Percentiles rank a stretch among this genome's conserved stretches.
Conservation (phyloP, 768 basidiomycete species). For the Chlorophyllum brunneum region DNA sequence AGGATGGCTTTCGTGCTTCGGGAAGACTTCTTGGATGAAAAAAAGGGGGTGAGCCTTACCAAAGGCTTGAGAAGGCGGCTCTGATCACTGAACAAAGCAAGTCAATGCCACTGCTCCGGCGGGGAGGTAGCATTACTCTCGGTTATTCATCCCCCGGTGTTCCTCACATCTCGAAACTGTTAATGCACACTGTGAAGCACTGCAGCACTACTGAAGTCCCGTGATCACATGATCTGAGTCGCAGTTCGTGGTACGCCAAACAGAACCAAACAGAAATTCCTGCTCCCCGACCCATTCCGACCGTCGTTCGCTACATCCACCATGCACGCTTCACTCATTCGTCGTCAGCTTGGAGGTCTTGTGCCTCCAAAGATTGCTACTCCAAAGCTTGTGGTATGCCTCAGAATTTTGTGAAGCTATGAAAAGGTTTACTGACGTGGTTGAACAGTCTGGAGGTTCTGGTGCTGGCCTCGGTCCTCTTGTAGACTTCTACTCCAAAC, state of each 20-base stretch:
- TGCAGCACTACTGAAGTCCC: no score
- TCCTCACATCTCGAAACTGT: no score
- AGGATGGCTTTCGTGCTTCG: no score
- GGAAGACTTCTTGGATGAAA: no score
- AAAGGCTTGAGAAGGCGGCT: no score
- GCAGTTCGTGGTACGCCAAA: slow-evolving; percentile 15
- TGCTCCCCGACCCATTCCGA: slow-evolving; percentile 25
- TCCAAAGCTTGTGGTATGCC: slow-evolving; percentile 73
- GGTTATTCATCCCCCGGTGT: no score
- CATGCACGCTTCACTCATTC: slow-evolving; percentile 52
- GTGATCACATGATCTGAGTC: slow-evolving; percentile 1
- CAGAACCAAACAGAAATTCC: slow-evolving; percentile 15
- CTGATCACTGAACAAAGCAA: no score
- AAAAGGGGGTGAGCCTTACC: no score
- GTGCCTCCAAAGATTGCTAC: slow-evolving; percentile 96
- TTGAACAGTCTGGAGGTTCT: slow-evolving; percentile 67
- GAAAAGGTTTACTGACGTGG: neutral
- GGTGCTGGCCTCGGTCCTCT: slow-evolving; percentile 79
- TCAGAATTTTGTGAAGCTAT: neutral
- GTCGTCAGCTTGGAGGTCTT: slow-evolving; percentile 77
- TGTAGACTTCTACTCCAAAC: slow-evolving; percentile 92
- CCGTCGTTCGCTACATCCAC: slow-evolving; percentile 25
- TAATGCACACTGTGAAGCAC: no score
- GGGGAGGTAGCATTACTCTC: no score
- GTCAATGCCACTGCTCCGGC: no score